Evolutionary conservation across 2,329 filamentous ascomycete species (phyloP).

Genomic region (Myrmaecium sp.): DNA sequence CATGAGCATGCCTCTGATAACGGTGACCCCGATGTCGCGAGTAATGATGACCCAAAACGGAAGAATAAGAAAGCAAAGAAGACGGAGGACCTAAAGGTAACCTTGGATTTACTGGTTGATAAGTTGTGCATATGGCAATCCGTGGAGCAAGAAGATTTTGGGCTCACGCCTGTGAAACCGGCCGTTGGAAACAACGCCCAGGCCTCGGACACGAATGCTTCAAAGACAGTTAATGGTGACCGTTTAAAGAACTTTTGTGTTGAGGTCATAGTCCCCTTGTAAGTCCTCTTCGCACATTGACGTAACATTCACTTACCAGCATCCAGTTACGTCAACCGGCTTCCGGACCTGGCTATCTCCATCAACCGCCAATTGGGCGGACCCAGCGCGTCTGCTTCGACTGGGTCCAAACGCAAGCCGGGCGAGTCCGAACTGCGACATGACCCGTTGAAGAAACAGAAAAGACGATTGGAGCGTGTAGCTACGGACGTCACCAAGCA

Average conservation of each 20-base stretch:
- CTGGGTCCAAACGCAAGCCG: conserved; percentile 24
- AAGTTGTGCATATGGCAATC: conserved; percentile 74
- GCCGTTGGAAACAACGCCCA: conserved; percentile 8
- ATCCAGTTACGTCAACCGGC: conserved; percentile 50
- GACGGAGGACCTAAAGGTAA: conserved; percentile 45
- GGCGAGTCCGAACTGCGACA: conserved; percentile 20
- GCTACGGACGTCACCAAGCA: conserved; percentile 37
- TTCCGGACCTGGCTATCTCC: conserved; percentile 52
- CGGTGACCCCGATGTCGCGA: conserved; percentile 7
- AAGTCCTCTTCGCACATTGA: conserved; percentile 16
- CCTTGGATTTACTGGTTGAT: conserved; percentile 60
- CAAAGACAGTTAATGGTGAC: conserved; percentile 28
- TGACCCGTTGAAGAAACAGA: conserved; percentile 20
- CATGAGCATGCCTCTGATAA: conserved; percentile 6
- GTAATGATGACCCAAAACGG: conserved; percentile 10
- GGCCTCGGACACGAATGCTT: conserved; percentile 9
- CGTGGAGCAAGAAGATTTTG: conserved; percentile 40
- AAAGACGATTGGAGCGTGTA: conserved; percentile 42
- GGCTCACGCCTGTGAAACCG: conserved; percentile 11
- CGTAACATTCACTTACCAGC: conserved; percentile 14
- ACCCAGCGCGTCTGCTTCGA: conserved; percentile 43
- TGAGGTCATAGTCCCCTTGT: conserved; percentile 69
- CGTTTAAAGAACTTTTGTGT: conserved; percentile 60
- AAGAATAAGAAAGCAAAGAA: conserved; percentile 36
- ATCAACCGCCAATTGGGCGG: conserved; percentile 65